A percentile compares a stretch with the other conserved stretches of the same genome.
phyloP scores from a whole-genome alignment of 768 basidiomycete genomes.

The Cyclocybe cylindracea region DNA sequence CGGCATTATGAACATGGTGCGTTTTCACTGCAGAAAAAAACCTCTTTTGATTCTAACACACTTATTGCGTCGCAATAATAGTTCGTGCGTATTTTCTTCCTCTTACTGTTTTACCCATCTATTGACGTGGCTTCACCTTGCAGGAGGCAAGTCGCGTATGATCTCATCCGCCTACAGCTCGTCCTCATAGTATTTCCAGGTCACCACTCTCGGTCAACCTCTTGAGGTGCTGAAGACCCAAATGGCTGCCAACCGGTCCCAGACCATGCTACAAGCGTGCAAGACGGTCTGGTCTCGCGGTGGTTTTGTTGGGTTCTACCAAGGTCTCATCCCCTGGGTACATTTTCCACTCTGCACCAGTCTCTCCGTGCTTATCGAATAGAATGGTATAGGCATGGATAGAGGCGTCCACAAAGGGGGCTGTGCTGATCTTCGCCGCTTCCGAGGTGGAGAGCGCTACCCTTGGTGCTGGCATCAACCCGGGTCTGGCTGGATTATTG shows the following conservation, averaged over 20 bases:
- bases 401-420: conserved; percentile 98
- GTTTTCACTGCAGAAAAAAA: conserved; percentile 11
- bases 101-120: not conserved
- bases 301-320: conserved; percentile 88
- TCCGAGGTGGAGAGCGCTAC: conserved; percentile 86
- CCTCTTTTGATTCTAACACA: not conserved
- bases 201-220: conserved; percentile 97
- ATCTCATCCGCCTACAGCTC: conserved; percentile 5
- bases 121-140: conserved; percentile 20
- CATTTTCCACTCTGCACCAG: conserved; percentile 18
- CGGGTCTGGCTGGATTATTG: conserved; percentile 83
- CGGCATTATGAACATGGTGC: conserved; percentile 98
- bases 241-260: conserved; percentile 96
- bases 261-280: conserved; percentile 87
- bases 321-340: conserved; percentile 99
- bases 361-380: conserved; percentile 4
- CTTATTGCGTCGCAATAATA: conserved; percentile 19
- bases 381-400: conserved; percentile 90
- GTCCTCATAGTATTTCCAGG: conserved; percentile 44
- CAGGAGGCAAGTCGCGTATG: conserved; percentile 67
- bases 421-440: conserved; percentile 92
- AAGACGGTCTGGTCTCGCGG: conserved; percentile 90
- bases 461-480: conserved; percentile 67
- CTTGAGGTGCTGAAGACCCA: conserved; percentile 98
- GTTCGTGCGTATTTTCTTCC: conserved; percentile 49